phyloP scores from a whole-genome alignment of 164 flowering plant species.

The Magnolia changhungtana region DNA sequence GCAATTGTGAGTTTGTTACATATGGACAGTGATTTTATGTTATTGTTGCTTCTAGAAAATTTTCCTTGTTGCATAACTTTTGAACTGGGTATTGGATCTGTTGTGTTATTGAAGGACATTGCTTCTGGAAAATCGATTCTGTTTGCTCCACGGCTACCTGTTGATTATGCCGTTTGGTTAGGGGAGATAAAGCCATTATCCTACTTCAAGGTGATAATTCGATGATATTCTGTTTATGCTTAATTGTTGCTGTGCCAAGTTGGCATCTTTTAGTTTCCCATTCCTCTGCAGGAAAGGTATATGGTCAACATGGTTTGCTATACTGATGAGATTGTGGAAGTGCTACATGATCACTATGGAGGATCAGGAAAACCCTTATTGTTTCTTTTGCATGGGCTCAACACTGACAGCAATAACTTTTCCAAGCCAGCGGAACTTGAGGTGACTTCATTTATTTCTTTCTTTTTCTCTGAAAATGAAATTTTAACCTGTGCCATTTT shows the following conservation, averaged over 20 bases:
- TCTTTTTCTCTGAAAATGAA: no score
- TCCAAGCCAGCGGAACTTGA: slow-evolving; percentile 81
- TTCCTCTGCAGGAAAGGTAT: slow-evolving; percentile 63
- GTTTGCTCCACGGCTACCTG: slow-evolving; percentile 76
- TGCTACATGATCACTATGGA: slow-evolving; percentile 40
- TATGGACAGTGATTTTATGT: background rate
- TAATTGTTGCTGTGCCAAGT: background rate
- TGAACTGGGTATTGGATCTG: background rate
- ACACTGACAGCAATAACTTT: slow-evolving; percentile 79
- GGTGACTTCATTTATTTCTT: slow-evolving; percentile 31
- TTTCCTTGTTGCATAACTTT: background rate
- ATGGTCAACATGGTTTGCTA: slow-evolving; percentile 52
- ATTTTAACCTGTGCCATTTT: background rate
- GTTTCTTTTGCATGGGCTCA: slow-evolving; percentile 81
- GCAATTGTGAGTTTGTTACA: slow-evolving; percentile 63
- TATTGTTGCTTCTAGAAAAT: background rate
- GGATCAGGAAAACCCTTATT: slow-evolving; percentile 58
- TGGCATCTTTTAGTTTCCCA: background rate
- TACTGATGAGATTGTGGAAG: slow-evolving; percentile 63
- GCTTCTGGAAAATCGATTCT: slow-evolving; percentile 74
- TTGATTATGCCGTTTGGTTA: slow-evolving; percentile 90
- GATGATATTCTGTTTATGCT: background rate
- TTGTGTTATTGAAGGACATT: slow-evolving; percentile 48
- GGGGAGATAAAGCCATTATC: slow-evolving; percentile 78
- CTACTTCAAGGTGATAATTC: slow-evolving; percentile 59